Percentiles rank a stretch among this genome's conserved stretches.
These are phyloP conservation scores for Penicillium verhagenii DNA, from an alignment of 495 filamentous ascomycete genomes.

Conservation along the genomic window DNA sequence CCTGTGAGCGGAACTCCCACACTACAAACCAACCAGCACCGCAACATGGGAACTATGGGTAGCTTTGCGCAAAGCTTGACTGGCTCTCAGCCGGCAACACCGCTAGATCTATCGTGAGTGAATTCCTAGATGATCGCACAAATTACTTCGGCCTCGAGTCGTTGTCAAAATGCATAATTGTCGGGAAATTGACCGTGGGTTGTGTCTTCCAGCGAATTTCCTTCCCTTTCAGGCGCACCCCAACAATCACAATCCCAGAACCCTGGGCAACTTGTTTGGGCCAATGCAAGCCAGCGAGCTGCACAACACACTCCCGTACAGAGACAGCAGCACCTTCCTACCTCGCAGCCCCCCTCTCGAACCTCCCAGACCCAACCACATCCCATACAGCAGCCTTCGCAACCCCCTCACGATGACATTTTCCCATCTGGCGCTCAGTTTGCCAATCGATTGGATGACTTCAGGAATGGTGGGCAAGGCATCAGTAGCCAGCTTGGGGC, in stretches of 20 bases:
- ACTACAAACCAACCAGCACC: conserved; percentile 57
- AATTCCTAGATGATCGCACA: background rate
- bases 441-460: conserved; percentile 56
- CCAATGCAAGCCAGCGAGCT: conserved; percentile 55
- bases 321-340: conserved; percentile 60
- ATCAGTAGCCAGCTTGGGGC: conserved; percentile 55
- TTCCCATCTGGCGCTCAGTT: conserved; percentile 54
- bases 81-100: conserved; percentile 70
- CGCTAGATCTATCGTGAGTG: conserved; percentile 81
- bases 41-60: conserved; percentile 58
- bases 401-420: conserved; percentile 57
- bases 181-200: conserved; percentile 17
- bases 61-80: conserved; percentile 84
- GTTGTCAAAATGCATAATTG: background rate
- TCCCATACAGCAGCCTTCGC: conserved; percentile 57
- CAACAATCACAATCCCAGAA: conserved; percentile 62
- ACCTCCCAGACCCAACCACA: conserved; percentile 51
- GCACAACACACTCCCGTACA: conserved; percentile 63
- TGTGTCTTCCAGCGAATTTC: conserved; percentile 66
- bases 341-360: conserved; percentile 46
- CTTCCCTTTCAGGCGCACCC: conserved; percentile 71
- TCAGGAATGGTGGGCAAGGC: conserved; percentile 59
- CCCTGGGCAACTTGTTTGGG: conserved; percentile 65
- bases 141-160: background rate
- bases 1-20: conserved; percentile 67